Evolutionary conservation across 768 basidiomycete species (phyloP).

Genomic region (Tricholoma sp.): DNA sequence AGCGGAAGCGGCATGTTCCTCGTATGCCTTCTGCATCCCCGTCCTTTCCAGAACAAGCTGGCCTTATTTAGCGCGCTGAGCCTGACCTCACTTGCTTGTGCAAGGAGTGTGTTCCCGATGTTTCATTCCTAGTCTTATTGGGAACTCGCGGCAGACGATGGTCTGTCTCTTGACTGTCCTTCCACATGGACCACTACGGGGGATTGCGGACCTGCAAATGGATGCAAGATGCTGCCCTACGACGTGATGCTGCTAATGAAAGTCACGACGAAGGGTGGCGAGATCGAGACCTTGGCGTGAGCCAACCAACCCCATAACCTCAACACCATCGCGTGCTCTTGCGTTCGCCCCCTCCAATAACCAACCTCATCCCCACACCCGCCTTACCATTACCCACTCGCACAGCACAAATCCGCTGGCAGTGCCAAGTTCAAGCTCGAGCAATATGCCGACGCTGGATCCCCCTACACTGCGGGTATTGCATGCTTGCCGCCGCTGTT

Average conservation of each 20-base stretch:
- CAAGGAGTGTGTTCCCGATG: constrained; percentile 65
- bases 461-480: too few species aligned
- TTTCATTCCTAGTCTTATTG: constrained; percentile 19
- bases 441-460: too few species aligned
- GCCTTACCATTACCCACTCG: constrained; percentile 21
- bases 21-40: constrained; percentile 75
- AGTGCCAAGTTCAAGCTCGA: too few species aligned
- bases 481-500: too few species aligned
- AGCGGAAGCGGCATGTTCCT: too few species aligned
- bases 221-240: constrained; percentile 48
- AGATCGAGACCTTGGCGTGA: constrained; percentile 27
- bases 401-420: constrained; percentile 15
- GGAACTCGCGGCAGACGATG: constrained; percentile 16
- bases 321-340: too few species aligned
- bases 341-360: constrained; percentile 18
- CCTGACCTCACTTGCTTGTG: constrained; percentile 85
- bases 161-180: constrained; percentile 15
- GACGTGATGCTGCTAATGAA: constrained; percentile 14
- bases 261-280: constrained; percentile 29
- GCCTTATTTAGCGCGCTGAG: constrained; percentile 78
- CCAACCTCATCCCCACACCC: constrained; percentile 37
- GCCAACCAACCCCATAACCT: constrained; percentile 2
- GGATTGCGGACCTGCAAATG: too few species aligned
- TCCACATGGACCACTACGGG: too few species aligned
- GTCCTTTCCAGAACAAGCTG: constrained; percentile 83